phyloP scores from a whole-genome alignment of 331 rosid genomes.

The Prunus yedoensis region DNA sequence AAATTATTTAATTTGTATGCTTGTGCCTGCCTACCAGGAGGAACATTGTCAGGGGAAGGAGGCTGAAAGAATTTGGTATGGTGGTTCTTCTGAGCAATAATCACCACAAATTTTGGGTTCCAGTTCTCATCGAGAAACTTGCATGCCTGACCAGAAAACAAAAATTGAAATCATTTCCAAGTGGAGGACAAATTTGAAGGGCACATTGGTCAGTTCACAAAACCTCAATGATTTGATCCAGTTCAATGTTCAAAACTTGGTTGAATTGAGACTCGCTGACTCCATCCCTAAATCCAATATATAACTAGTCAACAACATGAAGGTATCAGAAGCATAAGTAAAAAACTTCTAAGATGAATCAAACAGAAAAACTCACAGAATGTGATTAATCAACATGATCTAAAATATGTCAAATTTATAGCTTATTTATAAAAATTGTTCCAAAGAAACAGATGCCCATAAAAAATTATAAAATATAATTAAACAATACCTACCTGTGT shows the following conservation, averaged over 20 bases:
- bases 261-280: slow-evolving; percentile 92
- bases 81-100: slow-evolving; percentile 89
- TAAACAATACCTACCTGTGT: neutral
- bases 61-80: slow-evolving; percentile 91
- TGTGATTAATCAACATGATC: neutral
- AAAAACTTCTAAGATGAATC: neutral
- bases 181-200: neutral
- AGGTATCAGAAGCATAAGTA: neutral
- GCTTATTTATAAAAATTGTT: neutral
- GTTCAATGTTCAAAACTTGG: slow-evolving; percentile 80
- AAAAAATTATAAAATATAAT: neutral
- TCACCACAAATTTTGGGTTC: slow-evolving; percentile 80
- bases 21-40: slow-evolving; percentile 50
- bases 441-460: neutral
- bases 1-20: neutral
- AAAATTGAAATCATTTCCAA: neutral
- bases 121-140: slow-evolving; percentile 81
- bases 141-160: slow-evolving; percentile 54
- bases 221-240: slow-evolving; percentile 84
- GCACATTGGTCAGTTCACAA: neutral
- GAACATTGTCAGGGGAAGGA: slow-evolving; percentile 78
- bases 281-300: slow-evolving; percentile 68
- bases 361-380: neutral
- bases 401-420: neutral
- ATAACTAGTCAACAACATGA: neutral